Base-by-base conservation (phyloP, 2,329 filamentous ascomycete genomes). In the Cladosporium oxysporum region DNA sequence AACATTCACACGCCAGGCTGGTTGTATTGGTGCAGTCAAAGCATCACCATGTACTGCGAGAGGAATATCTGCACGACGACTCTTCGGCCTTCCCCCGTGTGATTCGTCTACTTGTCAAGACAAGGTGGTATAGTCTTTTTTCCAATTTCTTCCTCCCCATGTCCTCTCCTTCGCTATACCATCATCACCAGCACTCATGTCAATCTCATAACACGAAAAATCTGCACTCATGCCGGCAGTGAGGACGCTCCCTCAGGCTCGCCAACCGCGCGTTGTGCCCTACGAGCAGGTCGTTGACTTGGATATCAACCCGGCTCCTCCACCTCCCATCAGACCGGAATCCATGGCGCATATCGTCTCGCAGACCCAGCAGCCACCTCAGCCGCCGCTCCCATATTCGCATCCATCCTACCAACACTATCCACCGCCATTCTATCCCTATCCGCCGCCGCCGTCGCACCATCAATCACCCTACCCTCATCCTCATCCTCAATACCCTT, bases 311-410 rank as follows among this genome's bases (percentile, higher is more conserved):
- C 53, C 53, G 16, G 53, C 53, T 23, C 53, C 53, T 58, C 53
- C 31, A 35, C 53, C 53, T 35, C 53, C 31, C 4, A 31, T 21
- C 53, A 58, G 33, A 35, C 29, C 53, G 8, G 10, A n/a, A 3
- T 58, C 53, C n/a, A 58, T 58, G 53, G 53, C 31, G 29, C 53
- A 58, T 57, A 12, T 58, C 18, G 31, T 58, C 4, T 58, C 53
- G 18, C 53, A 58, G 21, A 58, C 31, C n/a, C 53, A 58, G 23
- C 53, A 58, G 18, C 18, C 29, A 26, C 31, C 29, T 16, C 53
- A 58, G 21, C 29, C 53, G 18, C 53, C 29, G 16, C 53, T n/a
- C 5, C 53, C 53, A 8, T 58, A 58, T n/a, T 58, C 53, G 12
- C 31, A 37, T 12, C 53, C 53, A 14, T n/a, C 53, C 31, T 58